Evolutionary conservation across 768 basidiomycete species (phyloP).

Genomic region (Suillus luteus): DNA sequence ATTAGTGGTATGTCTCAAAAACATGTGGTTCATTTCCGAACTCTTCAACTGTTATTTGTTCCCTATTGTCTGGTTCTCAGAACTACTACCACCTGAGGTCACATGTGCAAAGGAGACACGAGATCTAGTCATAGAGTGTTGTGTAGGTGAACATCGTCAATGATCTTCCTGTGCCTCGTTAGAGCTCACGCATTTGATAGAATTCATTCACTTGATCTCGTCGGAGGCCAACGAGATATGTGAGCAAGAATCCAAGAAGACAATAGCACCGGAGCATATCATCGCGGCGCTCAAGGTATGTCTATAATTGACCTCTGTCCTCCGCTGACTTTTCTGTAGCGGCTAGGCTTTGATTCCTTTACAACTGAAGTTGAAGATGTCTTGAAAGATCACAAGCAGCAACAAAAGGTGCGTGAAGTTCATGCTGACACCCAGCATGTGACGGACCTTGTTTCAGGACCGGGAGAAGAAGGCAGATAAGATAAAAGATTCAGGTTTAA

Average conservation of each 20-base stretch:
- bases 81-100: slow-evolving; percentile 85
- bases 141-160: slow-evolving; percentile 82
- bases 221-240: slow-evolving; percentile 98
- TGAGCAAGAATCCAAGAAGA: slow-evolving; percentile 98
- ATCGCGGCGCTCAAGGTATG: slow-evolving; percentile 85
- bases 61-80: slow-evolving; percentile 43
- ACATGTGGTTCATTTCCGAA: slow-evolving; percentile 9
- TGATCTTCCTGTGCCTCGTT: slow-evolving; percentile 12
- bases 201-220: slow-evolving; percentile 97
- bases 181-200: slow-evolving; percentile 43
- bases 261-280: slow-evolving; percentile 97
- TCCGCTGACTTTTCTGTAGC: slow-evolving; percentile 45
- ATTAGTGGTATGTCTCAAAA: slow-evolving; percentile 65
- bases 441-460: slow-evolving; percentile 49
- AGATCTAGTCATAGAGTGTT: slow-evolving; percentile 96
- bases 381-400: slow-evolving; percentile 94
- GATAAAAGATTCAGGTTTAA: slow-evolving; percentile 83
- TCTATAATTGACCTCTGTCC: slow-evolving; percentile 8
- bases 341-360: slow-evolving; percentile 91
- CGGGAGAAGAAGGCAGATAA: slow-evolving; percentile 92
- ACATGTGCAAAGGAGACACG: slow-evolving; percentile 94
- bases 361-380: slow-evolving; percentile 90
- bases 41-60: slow-evolving; percentile 14
- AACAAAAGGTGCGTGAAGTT: slow-evolving; percentile 70
- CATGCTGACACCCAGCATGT: neutral